A percentile compares a stretch with the other conserved stretches of the same genome.
Conservation (phyloP, 164 flowering plant species). For the Paratinospora sagittata region DNA sequence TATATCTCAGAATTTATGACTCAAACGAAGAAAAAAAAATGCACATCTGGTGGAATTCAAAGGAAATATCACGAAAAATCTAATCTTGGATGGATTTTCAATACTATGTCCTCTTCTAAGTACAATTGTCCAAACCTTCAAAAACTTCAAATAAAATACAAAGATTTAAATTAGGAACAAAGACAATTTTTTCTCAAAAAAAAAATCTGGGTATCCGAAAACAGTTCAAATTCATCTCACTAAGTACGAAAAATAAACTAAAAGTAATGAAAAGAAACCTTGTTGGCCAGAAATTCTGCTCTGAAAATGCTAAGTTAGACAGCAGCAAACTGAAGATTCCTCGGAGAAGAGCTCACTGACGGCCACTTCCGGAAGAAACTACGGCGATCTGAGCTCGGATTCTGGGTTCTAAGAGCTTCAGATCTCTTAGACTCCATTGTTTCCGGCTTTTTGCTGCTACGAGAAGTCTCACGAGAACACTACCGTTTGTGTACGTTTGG, state of each 20-base stretch:
- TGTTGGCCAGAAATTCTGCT: no score
- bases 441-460: neutral
- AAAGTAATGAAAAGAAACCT: no score
- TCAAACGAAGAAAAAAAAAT: neutral
- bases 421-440: slow-evolving; percentile 10
- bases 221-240: no score
- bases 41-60: no score
- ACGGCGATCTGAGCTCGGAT: slow-evolving; percentile 4
- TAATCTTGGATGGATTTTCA: slow-evolving; percentile 40
- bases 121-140: neutral
- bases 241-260: no score
- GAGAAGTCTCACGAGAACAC: neutral
- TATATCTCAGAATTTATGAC: neutral
- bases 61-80: slow-evolving; percentile 17
- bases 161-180: neutral
- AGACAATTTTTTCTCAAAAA: no score
- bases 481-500: slow-evolving; percentile 3
- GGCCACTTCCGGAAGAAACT: slow-evolving; percentile 11
- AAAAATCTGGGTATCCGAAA: no score
- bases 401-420: slow-evolving; percentile 3
- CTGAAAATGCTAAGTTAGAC: no score
- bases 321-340: no score
- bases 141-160: neutral
- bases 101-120: neutral
- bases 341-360: no score